Evolutionary conservation across 352 stramenopile genomes (phyloP), one percentile per base, ranked within the genome.

Genomic region (Sclerospora graminicola): DNA sequence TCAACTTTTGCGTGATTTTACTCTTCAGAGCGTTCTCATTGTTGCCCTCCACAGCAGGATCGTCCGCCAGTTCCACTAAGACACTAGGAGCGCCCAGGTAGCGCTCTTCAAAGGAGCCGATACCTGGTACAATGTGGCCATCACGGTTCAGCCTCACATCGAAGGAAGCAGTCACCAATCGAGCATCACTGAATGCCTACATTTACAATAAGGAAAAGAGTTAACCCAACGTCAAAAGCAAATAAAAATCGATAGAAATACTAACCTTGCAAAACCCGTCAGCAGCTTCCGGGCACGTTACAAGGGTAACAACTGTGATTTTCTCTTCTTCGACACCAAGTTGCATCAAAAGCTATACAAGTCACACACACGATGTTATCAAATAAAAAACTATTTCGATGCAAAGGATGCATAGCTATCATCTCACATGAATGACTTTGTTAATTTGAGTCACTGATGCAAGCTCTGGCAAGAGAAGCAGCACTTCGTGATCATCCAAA

Each of bases 231-330:
- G n/a, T n/a, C n/a, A n/a, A n/a, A n/a, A n/a, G n/a, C n/a, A n/a
- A n/a, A n/a, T n/a, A n/a, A n/a, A n/a, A n/a, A n/a, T n/a, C n/a
- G n/a, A n/a, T n/a, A n/a, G n/a, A n/a, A n/a, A 15, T 23, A 32
- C 19, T n/a, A 45, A 83, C 76, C 52, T 86, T 70, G 63, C 80
- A 89, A 32, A 91, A 91, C 9, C 57, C 56, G 46, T 89, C 80
- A 4, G 77, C 77, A n/a, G 65, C 80, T 47, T 87, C 77, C 0
- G 74, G 80, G 40, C 75, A 86, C 21, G 77, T 91, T 8, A 89
- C 73, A 7, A 91, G 63, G 10, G 77, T 85, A 14, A 89, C 75
- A 2, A 91, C 58, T 18, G 79, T 87, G 31, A 91, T 82, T 45
- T 89, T 76, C 30, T 84, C 74, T 34, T 87, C 63, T 23, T 81